Evolutionary conservation across 257 asterid genomes (phyloP), one percentile per base, ranked within the genome.

Genomic region (Petunia axillaris): DNA sequence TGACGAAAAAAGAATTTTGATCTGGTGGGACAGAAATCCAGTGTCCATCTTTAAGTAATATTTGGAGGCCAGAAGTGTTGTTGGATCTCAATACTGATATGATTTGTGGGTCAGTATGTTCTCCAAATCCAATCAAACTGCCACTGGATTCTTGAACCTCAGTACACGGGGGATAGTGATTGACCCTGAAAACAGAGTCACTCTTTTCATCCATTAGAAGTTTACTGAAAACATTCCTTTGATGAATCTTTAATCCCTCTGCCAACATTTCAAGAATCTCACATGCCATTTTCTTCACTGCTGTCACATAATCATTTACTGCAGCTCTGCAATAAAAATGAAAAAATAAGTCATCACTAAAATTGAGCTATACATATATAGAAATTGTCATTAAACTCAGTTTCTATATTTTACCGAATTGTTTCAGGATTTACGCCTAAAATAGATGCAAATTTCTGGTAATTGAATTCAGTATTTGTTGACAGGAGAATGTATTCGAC

Each of bases 81-180:
- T 94, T 92, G 59, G 98, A 94, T 84, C 98, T 83, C 66, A 94
- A 79, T 53, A 92, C 93, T 1, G 98, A 91, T 3, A 94, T 94
- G 84, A 94, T 89, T 84, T 94, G 98, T 44, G 98, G 98, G 87
- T 93, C 97, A 1, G 97, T 93, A 37, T 93, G 98, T 40, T 86
- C 97, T 9, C 97, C 96, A 59, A 93, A 93, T 5, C 97, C 98
- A 57, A 90, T 90, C 76, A 87, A 5, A 79, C 87, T 58, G 43
- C 79, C 87, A 65, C 74, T 80, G 43, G 87, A 39, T 13, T 86
- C 89, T 81, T 75, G 71, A 43, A 11, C 38, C 0, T 89, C 90
- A 2, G 90, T 89, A 85, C 88, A 83, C 11, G 94, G 90, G 4
- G 98, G 97, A 78, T 94, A 94, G 68, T 91, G 93, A 77, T 94